Evolutionary conservation across 164 flowering plant species (phyloP), one percentile per base, ranked within the genome.

Genomic region (Sextonia rubra): DNA sequence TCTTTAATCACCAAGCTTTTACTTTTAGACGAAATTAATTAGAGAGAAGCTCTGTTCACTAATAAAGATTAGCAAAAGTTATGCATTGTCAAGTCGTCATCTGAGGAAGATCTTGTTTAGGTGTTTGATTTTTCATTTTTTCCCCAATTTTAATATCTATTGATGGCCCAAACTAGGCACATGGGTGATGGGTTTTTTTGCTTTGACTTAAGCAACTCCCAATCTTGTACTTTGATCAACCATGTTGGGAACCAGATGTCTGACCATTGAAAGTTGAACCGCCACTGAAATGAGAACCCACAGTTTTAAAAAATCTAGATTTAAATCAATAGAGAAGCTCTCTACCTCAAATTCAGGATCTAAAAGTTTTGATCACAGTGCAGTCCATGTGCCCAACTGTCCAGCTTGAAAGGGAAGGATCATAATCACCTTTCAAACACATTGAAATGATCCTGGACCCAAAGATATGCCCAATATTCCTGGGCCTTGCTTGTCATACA

Each of bases 311-410:
- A 2, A 64, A 64, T 3, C 12, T 52, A 52, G n/a, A 52, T 15
- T 52, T 18, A 20, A 52, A 52, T 52, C 22, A 48, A n/a, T 32
- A 23, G 72, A 55, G 56, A 69, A 47, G 60, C 47, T 73, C 65
- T 26, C 8, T 47, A 66, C 82, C 79, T 77, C 64, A 73, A 72
- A 79, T 72, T 79, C 52, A 75, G 82, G 84, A 75, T 82, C 84
- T 77, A 47, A 60, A 72, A 74, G 71, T 74, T 67, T 74, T 44
- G 67, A 32, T 71, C 65, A 20, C 72, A 79, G 72, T 71, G 83
- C 71, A 44, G 22, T 79, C 77, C 84, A 82, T 79, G 82, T 82
- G 84, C 77, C 72, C 75, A 74, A 70, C 77, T 67, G 66, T 69
- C 77, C 71, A 77, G 72, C 71, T 71, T 61, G 47, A 64, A 73